A percentile compares a stretch with the other conserved stretches of the same genome.
phyloP scores from a whole-genome alignment of 306 rosid genomes.

The Vachellia pachyceras region DNA sequence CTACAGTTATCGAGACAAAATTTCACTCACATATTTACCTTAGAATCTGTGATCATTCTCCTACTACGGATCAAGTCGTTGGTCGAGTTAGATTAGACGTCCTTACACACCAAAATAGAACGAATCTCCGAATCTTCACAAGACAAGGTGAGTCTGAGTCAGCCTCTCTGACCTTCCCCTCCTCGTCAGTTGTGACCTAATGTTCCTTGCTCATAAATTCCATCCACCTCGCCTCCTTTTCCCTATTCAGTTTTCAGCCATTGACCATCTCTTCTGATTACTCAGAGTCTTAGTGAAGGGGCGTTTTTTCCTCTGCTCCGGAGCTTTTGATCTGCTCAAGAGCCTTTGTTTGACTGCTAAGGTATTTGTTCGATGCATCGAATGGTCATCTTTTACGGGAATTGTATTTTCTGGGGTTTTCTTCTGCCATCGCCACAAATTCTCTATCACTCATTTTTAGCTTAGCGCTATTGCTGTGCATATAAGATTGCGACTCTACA shows the following conservation, averaged over 20 bases:
- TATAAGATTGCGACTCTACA: not conserved
- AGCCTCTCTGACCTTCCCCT: slow-evolving; percentile 21
- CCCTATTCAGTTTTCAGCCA: slow-evolving; percentile 18
- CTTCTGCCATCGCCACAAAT: slow-evolving; percentile 1
- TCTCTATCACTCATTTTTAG: not conserved
- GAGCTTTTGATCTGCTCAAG: not conserved
- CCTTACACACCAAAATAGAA: not conserved
- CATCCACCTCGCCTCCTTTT: not conserved
- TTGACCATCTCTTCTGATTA: not conserved
- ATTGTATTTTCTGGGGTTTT: not conserved
- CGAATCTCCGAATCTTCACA: not conserved
- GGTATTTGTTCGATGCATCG: slow-evolving; percentile 22
- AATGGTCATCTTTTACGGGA: not conserved
- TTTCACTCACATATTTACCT: too few species aligned
- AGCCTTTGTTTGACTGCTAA: slow-evolving; percentile 1
- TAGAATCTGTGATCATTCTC: too few species aligned
- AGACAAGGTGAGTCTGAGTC: slow-evolving; percentile 36
- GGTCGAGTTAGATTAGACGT: too few species aligned
- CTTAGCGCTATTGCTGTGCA: not conserved
- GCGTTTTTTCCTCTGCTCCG: not conserved
- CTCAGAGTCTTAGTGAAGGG: slow-evolving; percentile 32
- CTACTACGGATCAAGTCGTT: too few species aligned
- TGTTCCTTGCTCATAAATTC: slow-evolving; percentile 17
- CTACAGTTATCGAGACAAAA: too few species aligned
- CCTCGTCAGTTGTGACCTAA: slow-evolving; percentile 14